These are phyloP conservation scores for Fallopia convolvulus DNA, from an alignment of 148 eudicot genomes.

Conservation along the genomic window DNA sequence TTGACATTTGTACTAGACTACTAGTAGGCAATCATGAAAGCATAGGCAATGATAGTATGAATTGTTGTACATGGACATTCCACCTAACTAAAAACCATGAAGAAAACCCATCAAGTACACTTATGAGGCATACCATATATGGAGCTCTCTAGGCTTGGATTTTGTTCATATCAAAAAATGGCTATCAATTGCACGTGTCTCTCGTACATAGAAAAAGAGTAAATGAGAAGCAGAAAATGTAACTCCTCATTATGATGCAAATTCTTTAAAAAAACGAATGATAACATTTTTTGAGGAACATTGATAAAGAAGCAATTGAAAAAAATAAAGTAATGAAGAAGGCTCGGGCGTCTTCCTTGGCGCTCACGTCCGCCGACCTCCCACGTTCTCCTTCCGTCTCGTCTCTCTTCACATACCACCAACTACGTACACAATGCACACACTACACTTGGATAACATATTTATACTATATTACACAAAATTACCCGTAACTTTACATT, in stretches of 20 bases:
- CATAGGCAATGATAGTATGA: background rate
- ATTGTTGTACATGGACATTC: background rate
- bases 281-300: background rate
- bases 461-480: background rate
- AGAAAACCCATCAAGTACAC: background rate
- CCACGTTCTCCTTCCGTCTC: background rate
- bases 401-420: background rate
- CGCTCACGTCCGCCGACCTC: slow-evolving; percentile 17
- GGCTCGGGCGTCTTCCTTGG: slow-evolving; percentile 13
- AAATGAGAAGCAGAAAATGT: background rate
- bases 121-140: too few relatives aligned
- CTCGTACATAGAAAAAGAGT: background rate
- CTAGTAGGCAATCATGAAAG: background rate
- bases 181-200: background rate
- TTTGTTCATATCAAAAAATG: background rate
- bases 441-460: background rate
- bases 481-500: background rate
- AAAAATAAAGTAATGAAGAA: background rate
- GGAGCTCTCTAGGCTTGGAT: background rate
- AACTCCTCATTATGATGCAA: background rate
- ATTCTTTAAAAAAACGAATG: background rate
- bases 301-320: background rate
- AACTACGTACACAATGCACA: background rate
- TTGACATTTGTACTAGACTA: too few relatives aligned
- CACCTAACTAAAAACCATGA: background rate